Conservation (phyloP, 169 alveolate species). For the Cyclospora cayetanensis region DNA sequence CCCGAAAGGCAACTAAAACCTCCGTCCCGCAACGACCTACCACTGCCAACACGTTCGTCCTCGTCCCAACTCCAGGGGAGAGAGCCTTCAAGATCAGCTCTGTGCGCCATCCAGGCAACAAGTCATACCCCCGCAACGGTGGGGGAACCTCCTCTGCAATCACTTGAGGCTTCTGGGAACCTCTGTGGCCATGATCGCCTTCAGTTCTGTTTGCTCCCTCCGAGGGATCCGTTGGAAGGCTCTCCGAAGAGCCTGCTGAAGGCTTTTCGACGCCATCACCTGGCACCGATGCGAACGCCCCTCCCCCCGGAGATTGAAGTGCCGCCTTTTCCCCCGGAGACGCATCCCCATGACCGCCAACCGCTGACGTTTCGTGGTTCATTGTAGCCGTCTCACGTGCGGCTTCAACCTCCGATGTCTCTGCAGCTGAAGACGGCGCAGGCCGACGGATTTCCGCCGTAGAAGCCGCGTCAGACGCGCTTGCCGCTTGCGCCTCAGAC, state of each 20-base stretch:
- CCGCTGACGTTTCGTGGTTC: too few relatives aligned
- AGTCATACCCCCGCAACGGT: constrained; percentile 7
- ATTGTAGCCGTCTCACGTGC: too few relatives aligned
- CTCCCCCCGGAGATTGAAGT: background rate
- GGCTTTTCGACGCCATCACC: background rate
- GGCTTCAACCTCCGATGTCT: too few relatives aligned
- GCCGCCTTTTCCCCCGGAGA: background rate
- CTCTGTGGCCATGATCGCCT: background rate
- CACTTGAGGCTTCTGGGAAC: constrained; percentile 6
- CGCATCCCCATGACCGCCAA: too few relatives aligned
- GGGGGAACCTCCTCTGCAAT: too few relatives aligned
- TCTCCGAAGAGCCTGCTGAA: background rate
- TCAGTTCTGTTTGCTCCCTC: background rate
- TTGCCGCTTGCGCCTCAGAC: too few relatives aligned
- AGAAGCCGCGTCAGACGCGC: too few relatives aligned
- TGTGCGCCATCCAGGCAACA: constrained; percentile 70
- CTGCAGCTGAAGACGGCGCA: too few relatives aligned
- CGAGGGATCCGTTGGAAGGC: too few relatives aligned
- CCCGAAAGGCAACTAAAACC: constrained; percentile 61
- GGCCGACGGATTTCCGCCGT: too few relatives aligned
- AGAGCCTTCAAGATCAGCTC: constrained; percentile 63
- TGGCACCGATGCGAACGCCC: background rate
- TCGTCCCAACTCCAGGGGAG: constrained; percentile 55
- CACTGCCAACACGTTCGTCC: constrained; percentile 56
- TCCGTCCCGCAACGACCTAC: constrained; percentile 49